Evolutionary conservation across 1,284 basidiomycete genomes (phyloP).

Genomic region (Ustilago hordei): DNA sequence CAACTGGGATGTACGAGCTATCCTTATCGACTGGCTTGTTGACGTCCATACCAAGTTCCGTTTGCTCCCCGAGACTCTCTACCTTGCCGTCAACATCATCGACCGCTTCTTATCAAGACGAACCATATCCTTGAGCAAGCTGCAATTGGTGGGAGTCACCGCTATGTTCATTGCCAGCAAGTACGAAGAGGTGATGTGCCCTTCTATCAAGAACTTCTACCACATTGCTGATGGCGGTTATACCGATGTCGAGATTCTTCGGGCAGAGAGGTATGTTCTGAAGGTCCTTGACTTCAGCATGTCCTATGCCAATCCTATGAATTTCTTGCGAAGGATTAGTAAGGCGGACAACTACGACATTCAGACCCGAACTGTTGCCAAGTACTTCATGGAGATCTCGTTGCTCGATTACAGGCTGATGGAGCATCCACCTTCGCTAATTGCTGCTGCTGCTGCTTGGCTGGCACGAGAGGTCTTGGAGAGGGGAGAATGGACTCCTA

Average conservation of each 20-base stretch:
- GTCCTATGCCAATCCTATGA: slow-evolving; percentile 91
- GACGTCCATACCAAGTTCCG: slow-evolving; percentile 95
- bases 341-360: slow-evolving; percentile 75
- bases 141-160: slow-evolving; percentile 94
- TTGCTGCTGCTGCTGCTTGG: slow-evolving; percentile 92
- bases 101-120: slow-evolving; percentile 94
- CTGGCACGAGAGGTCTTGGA: slow-evolving; percentile 87
- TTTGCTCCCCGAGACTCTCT: slow-evolving; percentile 93
- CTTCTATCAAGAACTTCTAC: slow-evolving; percentile 87
- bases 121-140: slow-evolving; percentile 88
- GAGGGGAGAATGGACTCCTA: slow-evolving; percentile 84
- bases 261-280: slow-evolving; percentile 90
- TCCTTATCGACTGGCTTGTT: slow-evolving; percentile 96
- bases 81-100: slow-evolving; percentile 92
- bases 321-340: slow-evolving; percentile 81
- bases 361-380: slow-evolving; percentile 88
- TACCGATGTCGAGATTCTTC: slow-evolving; percentile 66
- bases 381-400: slow-evolving; percentile 83
- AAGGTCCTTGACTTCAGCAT: slow-evolving; percentile 92
- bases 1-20: slow-evolving; percentile 75
- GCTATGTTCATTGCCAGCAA: slow-evolving; percentile 94
- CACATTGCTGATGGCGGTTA: slow-evolving; percentile 66
- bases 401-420: slow-evolving; percentile 88
- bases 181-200: slow-evolving; percentile 94
- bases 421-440: slow-evolving; percentile 81